A percentile compares a stretch with the other conserved stretches of the same genome.
Conservation (phyloP, 2,329 filamentous ascomycete species). For the Arthrobotrys musiformis region DNA sequence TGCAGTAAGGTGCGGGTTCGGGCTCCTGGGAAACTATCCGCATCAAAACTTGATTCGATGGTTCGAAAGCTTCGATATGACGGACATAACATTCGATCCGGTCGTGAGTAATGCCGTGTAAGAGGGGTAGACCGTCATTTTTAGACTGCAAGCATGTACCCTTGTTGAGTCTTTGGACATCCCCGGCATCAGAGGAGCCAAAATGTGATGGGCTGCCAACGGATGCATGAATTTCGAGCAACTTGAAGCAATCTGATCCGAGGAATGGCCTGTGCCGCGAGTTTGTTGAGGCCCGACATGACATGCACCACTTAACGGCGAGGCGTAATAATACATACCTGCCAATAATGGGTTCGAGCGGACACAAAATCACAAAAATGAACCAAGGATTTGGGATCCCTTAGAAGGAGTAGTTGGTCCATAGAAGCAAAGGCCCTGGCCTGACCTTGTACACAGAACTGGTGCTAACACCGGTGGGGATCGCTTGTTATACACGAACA, state of each 20-base stretch:
- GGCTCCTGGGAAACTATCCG: neutral
- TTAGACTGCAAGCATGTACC: conserved; percentile 27
- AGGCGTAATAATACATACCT: conserved; percentile 25
- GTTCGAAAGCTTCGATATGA: conserved; percentile 20
- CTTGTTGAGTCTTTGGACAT: conserved; percentile 7
- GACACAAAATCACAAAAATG: neutral
- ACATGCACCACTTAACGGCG: neutral
- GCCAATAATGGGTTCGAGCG: neutral
- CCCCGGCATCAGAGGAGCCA: conserved; percentile 4
- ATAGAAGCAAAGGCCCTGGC: too few species aligned
- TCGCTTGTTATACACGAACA: neutral
- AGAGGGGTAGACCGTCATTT: neutral
- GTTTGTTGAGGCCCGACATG: neutral
- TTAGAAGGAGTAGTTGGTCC: too few species aligned
- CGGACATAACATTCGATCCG: conserved; percentile 12
- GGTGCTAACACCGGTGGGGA: neutral
- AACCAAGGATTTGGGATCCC: conserved; percentile 47
- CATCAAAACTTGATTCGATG: neutral
- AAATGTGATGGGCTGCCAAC: conserved; percentile 21
- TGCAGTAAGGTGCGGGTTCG: conserved; percentile 37
- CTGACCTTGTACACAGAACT: too few species aligned
- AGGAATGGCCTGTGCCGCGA: conserved; percentile 28
- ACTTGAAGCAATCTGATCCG: conserved; percentile 32
- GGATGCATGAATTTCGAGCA: conserved; percentile 27
- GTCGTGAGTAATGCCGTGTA: neutral